Evolutionary conservation across 2,329 filamentous ascomycete genomes (phyloP), one percentile per base, ranked within the genome.

Genomic region (Diaporthe vaccinii): DNA sequence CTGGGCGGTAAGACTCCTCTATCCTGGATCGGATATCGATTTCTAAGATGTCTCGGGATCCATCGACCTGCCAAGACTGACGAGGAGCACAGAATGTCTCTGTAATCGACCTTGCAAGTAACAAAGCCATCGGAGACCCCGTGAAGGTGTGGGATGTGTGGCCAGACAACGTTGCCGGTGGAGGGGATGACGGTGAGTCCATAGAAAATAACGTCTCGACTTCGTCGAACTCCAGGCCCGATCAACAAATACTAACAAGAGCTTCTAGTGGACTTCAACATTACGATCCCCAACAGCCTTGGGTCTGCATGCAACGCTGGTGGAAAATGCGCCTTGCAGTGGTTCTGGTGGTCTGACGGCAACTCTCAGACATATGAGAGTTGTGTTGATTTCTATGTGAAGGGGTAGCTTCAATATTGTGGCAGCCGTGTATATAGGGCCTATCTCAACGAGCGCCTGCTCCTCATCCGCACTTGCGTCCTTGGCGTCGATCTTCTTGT

Each of bases 281-380:
- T 68, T 4, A 68, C 65, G 14, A 55, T 68, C 34, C 65, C 65
- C 17, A 9, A 41, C 44, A 39, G 44, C 22, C 65, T 68, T 28
- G 46, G 44, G 6, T 53, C 65, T 10, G 34, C 31, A 68, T 53
- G 46, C 46, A 53, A 17, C 22, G 22, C 14, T 20, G 65, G 65
- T 22, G 65, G 65, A 28, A 68, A 68, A 53, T 68, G 65, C 41
- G 65, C 65, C 22, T n/a, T 68, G n/a, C 65, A 68, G 22, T 68
- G 65, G 65, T 68, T 12, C 17, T 68, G 65, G 65, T 68, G 65
- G 65, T 68, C 65, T n/a, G 41, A 41, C n/a, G 28, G 65, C 31
- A 68, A 68, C 34, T 68, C 65, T 39, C 65, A 68, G 46, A 68
- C 65, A 8, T 68, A 68, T 4, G 65, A 68, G 65, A 53, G 65